These are phyloP conservation scores for Plasmodium cynomolgi DNA, from an alignment of 169 alveolate species.

Conservation along the genomic window DNA sequence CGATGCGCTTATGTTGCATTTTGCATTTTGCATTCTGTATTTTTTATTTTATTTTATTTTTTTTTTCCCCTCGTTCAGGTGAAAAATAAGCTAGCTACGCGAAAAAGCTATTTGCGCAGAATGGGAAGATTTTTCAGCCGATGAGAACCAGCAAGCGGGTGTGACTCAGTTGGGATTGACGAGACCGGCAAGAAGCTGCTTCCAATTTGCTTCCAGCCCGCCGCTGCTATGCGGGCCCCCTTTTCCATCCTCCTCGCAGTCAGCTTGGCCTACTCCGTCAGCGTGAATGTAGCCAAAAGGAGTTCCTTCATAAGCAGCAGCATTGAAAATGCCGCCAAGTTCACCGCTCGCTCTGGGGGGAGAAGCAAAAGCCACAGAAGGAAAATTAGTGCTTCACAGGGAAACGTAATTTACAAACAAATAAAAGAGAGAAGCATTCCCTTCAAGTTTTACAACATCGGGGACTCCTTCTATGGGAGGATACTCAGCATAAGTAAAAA, in stretches of 20 bases:
- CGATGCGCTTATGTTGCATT: background rate
- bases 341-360: background rate
- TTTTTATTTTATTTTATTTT: background rate
- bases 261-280: background rate
- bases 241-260: background rate
- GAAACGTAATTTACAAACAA: constrained; percentile 41
- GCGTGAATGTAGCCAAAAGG: background rate
- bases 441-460: constrained; percentile 51
- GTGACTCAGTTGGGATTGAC: background rate
- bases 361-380: background rate
- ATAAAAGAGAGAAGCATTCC: constrained; percentile 13
- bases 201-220: background rate
- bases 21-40: background rate
- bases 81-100: background rate
- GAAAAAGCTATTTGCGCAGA: background rate
- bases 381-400: background rate
- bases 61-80: background rate
- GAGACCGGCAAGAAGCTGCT: background rate
- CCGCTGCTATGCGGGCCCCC: background rate
- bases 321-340: background rate
- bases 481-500: constrained; percentile 31
- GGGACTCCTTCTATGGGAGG: constrained; percentile 57
- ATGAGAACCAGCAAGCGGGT: background rate
- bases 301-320: background rate
- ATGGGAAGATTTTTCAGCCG: background rate